Evolutionary conservation across 345 rosid genomes (phyloP).

Genomic region (Populus ilicifolia): DNA sequence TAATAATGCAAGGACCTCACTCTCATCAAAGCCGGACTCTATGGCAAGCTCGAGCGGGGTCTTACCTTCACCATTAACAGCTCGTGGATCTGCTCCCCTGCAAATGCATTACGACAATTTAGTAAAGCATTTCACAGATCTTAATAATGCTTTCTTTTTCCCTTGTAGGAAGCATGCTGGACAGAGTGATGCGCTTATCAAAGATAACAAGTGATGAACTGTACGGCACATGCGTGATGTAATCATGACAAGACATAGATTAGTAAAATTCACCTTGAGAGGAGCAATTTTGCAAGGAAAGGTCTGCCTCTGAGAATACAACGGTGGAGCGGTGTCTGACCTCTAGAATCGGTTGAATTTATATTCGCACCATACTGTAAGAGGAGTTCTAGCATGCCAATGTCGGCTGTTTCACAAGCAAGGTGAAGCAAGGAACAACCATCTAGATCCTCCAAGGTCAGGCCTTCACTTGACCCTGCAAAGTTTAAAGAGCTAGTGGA

Average conservation of each 20-base stretch:
- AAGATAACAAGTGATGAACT: background rate
- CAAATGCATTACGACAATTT: slow-evolving; percentile 3
- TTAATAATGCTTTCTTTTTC: background rate
- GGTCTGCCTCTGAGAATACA: slow-evolving; percentile 63
- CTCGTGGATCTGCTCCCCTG: slow-evolving; percentile 90
- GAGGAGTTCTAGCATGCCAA: slow-evolving; percentile 96
- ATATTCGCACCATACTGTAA: slow-evolving; percentile 88
- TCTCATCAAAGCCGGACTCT: slow-evolving; percentile 52
- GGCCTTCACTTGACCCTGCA: slow-evolving; percentile 45
- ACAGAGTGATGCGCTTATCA: background rate
- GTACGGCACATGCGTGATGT: background rate
- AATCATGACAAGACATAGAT: background rate
- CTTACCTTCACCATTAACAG: slow-evolving; percentile 60
- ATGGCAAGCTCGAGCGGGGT: slow-evolving; percentile 55
- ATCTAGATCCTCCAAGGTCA: slow-evolving; percentile 44
- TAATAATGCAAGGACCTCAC: slow-evolving; percentile 59
- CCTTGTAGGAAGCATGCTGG: background rate
- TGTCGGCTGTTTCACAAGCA: slow-evolving; percentile 90
- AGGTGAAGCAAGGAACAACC: slow-evolving; percentile 90
- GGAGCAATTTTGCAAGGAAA: slow-evolving; percentile 68
- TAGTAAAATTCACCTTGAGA: slow-evolving; percentile 54
- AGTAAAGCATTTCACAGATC: background rate
- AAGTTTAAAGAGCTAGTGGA: slow-evolving; percentile 57
- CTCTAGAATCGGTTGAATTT: slow-evolving; percentile 69
- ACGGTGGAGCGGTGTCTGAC: slow-evolving; percentile 77